Base-by-base conservation (phyloP, 2,329 filamentous ascomycete species). In the Ascocoryne sarcoides region DNA sequence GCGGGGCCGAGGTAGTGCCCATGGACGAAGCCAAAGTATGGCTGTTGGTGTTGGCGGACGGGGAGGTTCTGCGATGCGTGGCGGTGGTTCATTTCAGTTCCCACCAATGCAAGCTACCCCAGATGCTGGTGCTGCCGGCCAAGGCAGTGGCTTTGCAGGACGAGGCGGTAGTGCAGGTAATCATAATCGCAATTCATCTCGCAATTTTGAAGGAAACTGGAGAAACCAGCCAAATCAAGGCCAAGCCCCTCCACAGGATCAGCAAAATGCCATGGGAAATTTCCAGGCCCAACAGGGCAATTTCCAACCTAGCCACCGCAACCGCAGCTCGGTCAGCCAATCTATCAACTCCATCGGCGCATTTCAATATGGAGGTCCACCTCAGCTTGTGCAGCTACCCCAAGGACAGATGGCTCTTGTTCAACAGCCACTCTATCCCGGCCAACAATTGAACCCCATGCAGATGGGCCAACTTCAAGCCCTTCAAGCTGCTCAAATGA, bases 201-300 rank as follows among this genome's bases (percentile, higher is more conserved):
- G 92, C 48, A 98, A 96, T 65, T 96, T 96, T 58, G 92, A 98
- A 53, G 82, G 89, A 56, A 98, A 98, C 65, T 98, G 92, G 92
- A 84, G 92, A 56, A 93, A 88, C 57, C 89, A 84, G 53, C 75
- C 75, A 48, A 48, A 54, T 45, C 58, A 66, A 52, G 65, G 63
- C 44, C 65, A 68, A 40, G 56, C 60, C 39, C 67, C 69, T 43
- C 56, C 56, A 19, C 64, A 35, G 10, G 69, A 69, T 53, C 70
- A 70, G 48, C 73, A 72, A 55, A 57, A 60, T 51, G 70, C 74
- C 50, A 71, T 79, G 67, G 74, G 74, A 42, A 76, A 73, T 55
- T 80, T 81, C 56, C 81, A 86, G 63, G 77, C 79, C 50, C 81
- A 76, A 61, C 74, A 69, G 50, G 75, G 78, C 60, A 75, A 76